phyloP scores from a whole-genome alignment of 2,329 filamentous ascomycete species.

The Uncinocarpus reesii region DNA sequence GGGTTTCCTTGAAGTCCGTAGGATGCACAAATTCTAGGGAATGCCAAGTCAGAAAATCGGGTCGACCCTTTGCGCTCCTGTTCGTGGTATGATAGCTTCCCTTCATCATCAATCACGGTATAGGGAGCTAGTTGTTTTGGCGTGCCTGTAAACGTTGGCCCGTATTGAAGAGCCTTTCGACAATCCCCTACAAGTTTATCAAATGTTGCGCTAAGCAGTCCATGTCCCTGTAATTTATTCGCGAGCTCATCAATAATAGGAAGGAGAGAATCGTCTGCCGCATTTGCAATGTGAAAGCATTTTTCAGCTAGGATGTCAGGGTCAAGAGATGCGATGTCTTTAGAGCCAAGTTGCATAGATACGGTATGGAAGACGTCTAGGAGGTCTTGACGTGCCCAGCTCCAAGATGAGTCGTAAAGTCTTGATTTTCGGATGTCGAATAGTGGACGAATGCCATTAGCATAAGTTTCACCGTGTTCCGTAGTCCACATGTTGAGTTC shows the following conservation, averaged over 20 bases:
- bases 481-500: conserved; percentile 21
- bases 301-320: background rate
- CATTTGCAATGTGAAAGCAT: background rate
- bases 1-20: background rate
- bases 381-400: conserved; percentile 26
- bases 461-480: conserved; percentile 27
- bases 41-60: background rate
- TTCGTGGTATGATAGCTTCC: background rate
- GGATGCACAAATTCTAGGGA: background rate
- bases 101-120: background rate
- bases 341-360: background rate
- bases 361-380: conserved; percentile 12
- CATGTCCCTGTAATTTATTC: background rate
- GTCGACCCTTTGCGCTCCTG: background rate
- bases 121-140: background rate
- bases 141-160: background rate
- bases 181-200: background rate
- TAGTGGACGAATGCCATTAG: conserved; percentile 23
- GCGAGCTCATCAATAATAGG: background rate
- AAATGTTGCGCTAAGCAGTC: background rate
- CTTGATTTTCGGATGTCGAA: conserved; percentile 25
- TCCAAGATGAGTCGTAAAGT: conserved; percentile 30
- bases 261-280: background rate
- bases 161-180: background rate
- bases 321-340: background rate